Percentiles rank a stretch among this genome's conserved stretches.
Evolutionary conservation across 306 rosid genomes (phyloP).

Genomic region (Vigna nakashimae): DNA sequence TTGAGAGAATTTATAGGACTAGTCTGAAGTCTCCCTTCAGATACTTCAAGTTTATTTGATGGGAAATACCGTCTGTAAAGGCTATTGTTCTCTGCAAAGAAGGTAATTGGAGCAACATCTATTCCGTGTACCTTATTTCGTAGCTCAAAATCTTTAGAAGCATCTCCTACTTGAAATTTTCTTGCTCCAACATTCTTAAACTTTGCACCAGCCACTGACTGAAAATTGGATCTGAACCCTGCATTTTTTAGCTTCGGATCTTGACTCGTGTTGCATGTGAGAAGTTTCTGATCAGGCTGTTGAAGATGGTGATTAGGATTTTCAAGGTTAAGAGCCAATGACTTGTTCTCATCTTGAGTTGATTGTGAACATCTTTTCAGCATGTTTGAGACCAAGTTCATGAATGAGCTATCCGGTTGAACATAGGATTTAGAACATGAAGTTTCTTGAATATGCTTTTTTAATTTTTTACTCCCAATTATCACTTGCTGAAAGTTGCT

Average conservation of each 20-base stretch:
- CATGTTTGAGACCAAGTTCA: slow-evolving; percentile 84
- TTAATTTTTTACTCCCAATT: slow-evolving; percentile 59
- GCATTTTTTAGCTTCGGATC: slow-evolving; percentile 44
- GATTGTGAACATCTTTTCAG: slow-evolving; percentile 70
- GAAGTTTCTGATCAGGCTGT: slow-evolving; percentile 42
- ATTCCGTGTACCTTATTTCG: slow-evolving; percentile 38
- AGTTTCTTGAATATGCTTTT: slow-evolving; percentile 54
- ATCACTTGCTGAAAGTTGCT: slow-evolving; percentile 57
- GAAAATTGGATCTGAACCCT: slow-evolving; percentile 66
- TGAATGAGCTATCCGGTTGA: slow-evolving; percentile 75
- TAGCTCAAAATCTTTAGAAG: slow-evolving; percentile 52
- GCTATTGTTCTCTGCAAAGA: slow-evolving; percentile 47
- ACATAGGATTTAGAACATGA: slow-evolving; percentile 47
- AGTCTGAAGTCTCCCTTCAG: slow-evolving; percentile 44
- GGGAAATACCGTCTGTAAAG: slow-evolving; percentile 36
- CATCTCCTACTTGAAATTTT: slow-evolving; percentile 49
- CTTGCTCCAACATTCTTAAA: slow-evolving; percentile 47
- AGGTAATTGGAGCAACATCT: slow-evolving; percentile 55
- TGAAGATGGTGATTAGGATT: slow-evolving; percentile 46
- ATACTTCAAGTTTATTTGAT: slow-evolving; percentile 45
- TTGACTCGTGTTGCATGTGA: slow-evolving; percentile 45
- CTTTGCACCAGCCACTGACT: slow-evolving; percentile 53
- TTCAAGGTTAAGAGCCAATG: slow-evolving; percentile 53
- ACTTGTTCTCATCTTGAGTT: slow-evolving; percentile 50
- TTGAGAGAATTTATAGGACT: slow-evolving; percentile 44